Base-by-base conservation (phyloP, 192 early-diverging fungal genomes). In the Backusella australiensis region DNA sequence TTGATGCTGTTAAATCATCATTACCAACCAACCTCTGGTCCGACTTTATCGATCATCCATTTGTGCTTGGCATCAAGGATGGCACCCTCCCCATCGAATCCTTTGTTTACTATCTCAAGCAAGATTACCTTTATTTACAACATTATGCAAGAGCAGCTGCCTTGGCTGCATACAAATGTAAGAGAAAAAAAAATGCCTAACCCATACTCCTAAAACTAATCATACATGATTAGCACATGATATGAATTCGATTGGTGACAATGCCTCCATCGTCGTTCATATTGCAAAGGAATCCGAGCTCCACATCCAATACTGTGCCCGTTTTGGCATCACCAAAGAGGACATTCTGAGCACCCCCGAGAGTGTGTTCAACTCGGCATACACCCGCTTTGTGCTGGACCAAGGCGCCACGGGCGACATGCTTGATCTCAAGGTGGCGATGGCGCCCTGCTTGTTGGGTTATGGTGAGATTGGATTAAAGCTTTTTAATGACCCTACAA, bases 371-470 rank as follows among this genome's bases (percentile, higher is more conserved):
- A 94, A 92, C 75, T 82, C 94, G 3, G 93, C 95, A 1, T 96
- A 96, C 82, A 95, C 95, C 1, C 91, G 95, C 29, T 96, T 89
- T 76, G 90, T 94, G 17, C 71, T 95, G 41, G 95, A 96, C 39
- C 89, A 89, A 35, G 93, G 84, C 21, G 83, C 85, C 42, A 82
- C 84, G n/a, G 94, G 95, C 12, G 92, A 92, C 77, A 76, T 88
- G 44, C 73, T 96, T 1, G 95, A 96, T 72, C 84, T 96, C 65
- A 87, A 89, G 39, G 86, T 90, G 15, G 95, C 95, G n/a, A 88
- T 96, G 75, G 92, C 92, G 3, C 93, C 95, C 6, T 96, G 95
- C 74, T 77, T 94, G 34, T 77, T 96, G 23, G 95, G 95, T 19
- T 96, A 96, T 76, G 94, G 93, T 42, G 90, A 93, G 66, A 94